These are phyloP conservation scores for Spergularia azorica DNA, from an alignment of 179 eudicot genomes.

Conservation along the genomic window DNA sequence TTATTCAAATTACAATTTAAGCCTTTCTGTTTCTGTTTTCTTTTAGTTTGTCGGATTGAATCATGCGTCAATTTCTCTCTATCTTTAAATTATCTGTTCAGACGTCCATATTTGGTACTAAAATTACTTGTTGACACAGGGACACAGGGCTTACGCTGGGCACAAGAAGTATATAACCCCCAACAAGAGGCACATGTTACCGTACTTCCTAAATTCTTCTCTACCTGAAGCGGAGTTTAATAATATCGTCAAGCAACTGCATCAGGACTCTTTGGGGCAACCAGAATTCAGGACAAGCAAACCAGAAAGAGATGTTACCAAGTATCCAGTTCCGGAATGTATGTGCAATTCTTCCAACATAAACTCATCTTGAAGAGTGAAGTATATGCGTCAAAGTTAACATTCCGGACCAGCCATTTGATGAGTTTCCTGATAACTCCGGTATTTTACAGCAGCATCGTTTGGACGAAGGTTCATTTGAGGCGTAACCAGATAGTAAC, in stretches of 20 bases:
- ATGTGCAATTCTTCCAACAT: conserved; percentile 62
- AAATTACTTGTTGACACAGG: conserved; percentile 45
- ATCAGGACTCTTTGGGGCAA: conserved; percentile 80
- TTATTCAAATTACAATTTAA: no score
- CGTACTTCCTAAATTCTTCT: conserved; percentile 69
- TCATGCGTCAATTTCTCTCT: neutral
- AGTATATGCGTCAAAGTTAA: neutral
- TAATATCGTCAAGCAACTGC: conserved; percentile 65
- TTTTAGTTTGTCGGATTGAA: neutral
- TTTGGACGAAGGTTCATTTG: neutral
- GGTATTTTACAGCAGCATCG: neutral
- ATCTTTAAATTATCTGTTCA: no score
- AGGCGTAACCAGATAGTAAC: conserved; percentile 8
- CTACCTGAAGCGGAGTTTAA: conserved; percentile 76
- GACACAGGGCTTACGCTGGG: conserved; percentile 92
- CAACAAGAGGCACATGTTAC: conserved; percentile 88
- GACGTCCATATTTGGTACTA: neutral
- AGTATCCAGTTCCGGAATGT: conserved; percentile 87
- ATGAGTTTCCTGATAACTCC: neutral
- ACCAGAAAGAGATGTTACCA: conserved; percentile 81
- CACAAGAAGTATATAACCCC: conserved; percentile 92
- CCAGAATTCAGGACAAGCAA: conserved; percentile 79
- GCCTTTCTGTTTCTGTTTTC: neutral
- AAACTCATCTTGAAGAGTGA: conserved; percentile 21
- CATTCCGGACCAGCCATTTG: neutral